A percentile compares a stretch with the other conserved stretches of the same genome.
Evolutionary conservation across 2,329 filamentous ascomycete genomes (phyloP).

Genomic region (Colletotrichum sp.): DNA sequence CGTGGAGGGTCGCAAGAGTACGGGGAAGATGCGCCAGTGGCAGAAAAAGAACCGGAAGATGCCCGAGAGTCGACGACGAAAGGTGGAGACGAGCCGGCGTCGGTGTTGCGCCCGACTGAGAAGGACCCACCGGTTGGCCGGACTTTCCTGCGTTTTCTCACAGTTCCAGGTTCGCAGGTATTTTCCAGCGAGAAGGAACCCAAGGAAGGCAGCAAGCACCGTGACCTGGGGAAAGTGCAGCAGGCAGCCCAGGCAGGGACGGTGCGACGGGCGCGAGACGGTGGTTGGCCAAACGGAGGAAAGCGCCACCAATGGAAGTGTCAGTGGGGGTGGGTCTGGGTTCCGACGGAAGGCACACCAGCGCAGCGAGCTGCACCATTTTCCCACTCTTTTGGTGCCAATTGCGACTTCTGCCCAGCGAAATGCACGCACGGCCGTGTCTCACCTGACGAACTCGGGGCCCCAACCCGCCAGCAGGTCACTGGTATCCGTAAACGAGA

Average conservation of each 20-base stretch:
- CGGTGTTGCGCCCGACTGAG: background rate
- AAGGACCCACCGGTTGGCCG: background rate
- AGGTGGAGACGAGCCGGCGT: background rate
- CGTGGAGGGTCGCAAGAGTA: background rate
- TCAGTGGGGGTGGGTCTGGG: background rate
- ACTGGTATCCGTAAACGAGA: background rate
- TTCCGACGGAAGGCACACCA: background rate
- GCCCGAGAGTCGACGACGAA: background rate
- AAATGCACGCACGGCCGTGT: background rate
- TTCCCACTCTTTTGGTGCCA: background rate
- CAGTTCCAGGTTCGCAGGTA: background rate
- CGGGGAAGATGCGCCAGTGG: background rate
- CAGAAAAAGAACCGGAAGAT: conserved; percentile 12
- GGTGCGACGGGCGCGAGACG: background rate
- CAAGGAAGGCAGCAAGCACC: background rate
- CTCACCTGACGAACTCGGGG: background rate
- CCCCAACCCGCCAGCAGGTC: background rate
- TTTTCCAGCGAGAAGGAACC: background rate
- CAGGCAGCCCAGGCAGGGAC: background rate
- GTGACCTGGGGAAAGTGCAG: background rate
- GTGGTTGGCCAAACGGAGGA: background rate
- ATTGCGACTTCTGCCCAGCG: background rate
- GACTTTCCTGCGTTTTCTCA: background rate
- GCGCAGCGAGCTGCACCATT: background rate
- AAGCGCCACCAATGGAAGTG: background rate